phyloP scores from a whole-genome alignment of 1,139 yeast genomes.

The Nakaseomyces bracarensis region DNA sequence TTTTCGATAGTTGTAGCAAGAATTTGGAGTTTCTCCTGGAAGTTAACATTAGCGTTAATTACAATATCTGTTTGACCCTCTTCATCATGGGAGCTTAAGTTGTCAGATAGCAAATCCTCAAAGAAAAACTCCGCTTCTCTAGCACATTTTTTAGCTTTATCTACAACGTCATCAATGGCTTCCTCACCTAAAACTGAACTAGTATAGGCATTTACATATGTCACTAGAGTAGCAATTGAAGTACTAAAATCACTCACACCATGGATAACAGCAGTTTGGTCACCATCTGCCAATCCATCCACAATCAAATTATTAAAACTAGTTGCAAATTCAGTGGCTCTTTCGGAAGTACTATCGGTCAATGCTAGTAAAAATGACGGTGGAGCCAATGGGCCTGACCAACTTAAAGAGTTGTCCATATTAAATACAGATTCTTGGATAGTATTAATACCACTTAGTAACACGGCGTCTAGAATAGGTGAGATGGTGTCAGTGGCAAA shows the following conservation, averaged over 20 bases:
- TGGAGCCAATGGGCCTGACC: conserved; percentile 72
- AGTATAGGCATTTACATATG: conserved; percentile 30
- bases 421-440: conserved; percentile 69
- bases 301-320: conserved; percentile 71
- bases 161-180: conserved; percentile 40
- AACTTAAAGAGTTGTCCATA: conserved; percentile 71
- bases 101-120: conserved; percentile 47
- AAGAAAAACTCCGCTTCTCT: conserved; percentile 57
- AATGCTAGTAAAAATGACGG: conserved; percentile 56
- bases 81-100: conserved; percentile 44
- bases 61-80: conserved; percentile 63
- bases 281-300: conserved; percentile 61
- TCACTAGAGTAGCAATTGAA: conserved; percentile 48
- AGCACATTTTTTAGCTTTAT: conserved; percentile 49
- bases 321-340: conserved; percentile 74
- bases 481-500: conserved; percentile 12
- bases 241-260: conserved; percentile 61
- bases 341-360: conserved; percentile 60
- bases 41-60: conserved; percentile 63
- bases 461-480: conserved; percentile 59
- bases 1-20: conserved; percentile 35
- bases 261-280: conserved; percentile 58
- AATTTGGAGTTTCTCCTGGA: conserved; percentile 62
- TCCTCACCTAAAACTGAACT: conserved; percentile 8
- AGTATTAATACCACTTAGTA: conserved; percentile 60